These are phyloP conservation scores for Nitzschia sp. DNA, from an alignment of 108 stramenopile species.

Conservation along the genomic window DNA sequence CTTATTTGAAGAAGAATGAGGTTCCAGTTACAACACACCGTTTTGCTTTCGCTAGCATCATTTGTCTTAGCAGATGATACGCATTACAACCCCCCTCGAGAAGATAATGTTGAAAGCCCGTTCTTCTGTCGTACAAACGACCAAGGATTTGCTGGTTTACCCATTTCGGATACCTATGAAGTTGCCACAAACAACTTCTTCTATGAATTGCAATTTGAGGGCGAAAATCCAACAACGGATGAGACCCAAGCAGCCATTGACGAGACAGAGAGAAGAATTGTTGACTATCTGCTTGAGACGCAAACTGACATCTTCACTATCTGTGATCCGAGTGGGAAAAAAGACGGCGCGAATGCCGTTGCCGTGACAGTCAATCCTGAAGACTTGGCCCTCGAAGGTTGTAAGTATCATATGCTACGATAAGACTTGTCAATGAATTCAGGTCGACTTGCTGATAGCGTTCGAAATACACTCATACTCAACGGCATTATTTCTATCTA, in stretches of 20 bases:
- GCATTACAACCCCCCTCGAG: constrained; percentile 2
- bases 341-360: background rate
- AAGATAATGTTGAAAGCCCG: constrained; percentile 13
- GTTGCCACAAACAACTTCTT: background rate
- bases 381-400: background rate
- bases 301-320: constrained; percentile 1
- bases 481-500: too few relatives aligned
- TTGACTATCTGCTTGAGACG: background rate
- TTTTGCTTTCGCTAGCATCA: background rate
- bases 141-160: constrained; percentile 18
- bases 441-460: too few relatives aligned
- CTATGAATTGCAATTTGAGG: constrained; percentile 1
- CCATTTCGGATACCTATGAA: background rate
- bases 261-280: background rate
- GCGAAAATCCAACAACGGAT: background rate
- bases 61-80: background rate
- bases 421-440: too few relatives aligned
- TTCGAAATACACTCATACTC: too few relatives aligned
- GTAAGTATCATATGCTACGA: too few relatives aligned
- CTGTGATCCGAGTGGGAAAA: background rate
- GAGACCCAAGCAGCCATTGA: background rate
- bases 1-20: constrained; percentile 11
- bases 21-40: background rate
- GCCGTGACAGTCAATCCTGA: constrained; percentile 7
- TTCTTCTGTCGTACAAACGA: constrained; percentile 2